Evolutionary conservation across 768 basidiomycete genomes (phyloP), one percentile per base, ranked within the genome.

Genomic region (Tricholoma flavovirens): DNA sequence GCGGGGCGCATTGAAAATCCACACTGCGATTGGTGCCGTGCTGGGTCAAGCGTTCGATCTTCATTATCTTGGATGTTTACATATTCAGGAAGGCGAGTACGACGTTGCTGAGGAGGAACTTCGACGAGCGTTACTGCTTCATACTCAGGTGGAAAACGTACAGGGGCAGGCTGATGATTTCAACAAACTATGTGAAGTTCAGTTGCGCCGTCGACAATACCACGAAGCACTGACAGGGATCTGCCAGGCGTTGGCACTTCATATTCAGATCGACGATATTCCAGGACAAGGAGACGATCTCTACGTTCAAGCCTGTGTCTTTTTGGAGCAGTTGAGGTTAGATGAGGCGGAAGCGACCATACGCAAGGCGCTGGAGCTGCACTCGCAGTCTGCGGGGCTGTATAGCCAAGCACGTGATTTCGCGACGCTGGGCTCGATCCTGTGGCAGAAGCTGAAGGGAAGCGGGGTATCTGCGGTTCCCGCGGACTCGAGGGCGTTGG

Each of bases 281-380:
- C 54, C 33, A 1, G 66, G 68, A 7, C 66, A 69, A 56, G 66
- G 62, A 14, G 60, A 69, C 49, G 68, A 65, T 53, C 35, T 69
- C 17, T 65, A 66, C 52, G 49, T 67, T 10, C 68, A 65, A 55
- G 64, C 61, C 11, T 60, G 61, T 26, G 60, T 67, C 17, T 66
- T 60, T 56, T 57, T 66, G 6, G 57, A 62, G 22, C 62, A 64
- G 42, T 54, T 49, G 14, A 56, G 63, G 30, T 54, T 64, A 15
- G 29, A 55, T 1, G 64, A 67, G 17, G 64, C 67, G 4, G 66
- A 67, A 22, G 42, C 51, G 7, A 51, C 59, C 3, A 56, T 66
- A 9, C 58, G 59, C 30, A 48, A 59, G 32, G 67, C 67, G 2
- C 53, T 66, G 15, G 59, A 59, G 11, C 19, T 67, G 3, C 66